These are phyloP conservation scores for Tolypocladium ovalisporum DNA, from an alignment of 2,329 filamentous ascomycete species.

Conservation along the genomic window DNA sequence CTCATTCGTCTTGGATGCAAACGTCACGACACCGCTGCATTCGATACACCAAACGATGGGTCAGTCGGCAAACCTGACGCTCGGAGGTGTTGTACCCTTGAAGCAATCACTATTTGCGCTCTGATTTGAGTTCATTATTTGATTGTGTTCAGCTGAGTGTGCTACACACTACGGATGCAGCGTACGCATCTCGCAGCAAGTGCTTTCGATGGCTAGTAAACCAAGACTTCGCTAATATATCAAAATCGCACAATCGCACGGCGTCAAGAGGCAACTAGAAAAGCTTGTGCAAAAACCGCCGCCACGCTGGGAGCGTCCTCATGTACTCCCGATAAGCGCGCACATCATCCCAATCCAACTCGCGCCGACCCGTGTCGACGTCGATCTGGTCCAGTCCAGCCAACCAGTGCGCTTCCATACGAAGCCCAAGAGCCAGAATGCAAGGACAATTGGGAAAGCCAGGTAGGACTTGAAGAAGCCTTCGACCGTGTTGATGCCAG, in stretches of 20 bases:
- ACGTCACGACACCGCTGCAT: no score
- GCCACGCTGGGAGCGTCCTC: conserved; percentile 6
- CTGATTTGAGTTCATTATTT: not conserved
- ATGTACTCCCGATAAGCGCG: conserved; percentile 6
- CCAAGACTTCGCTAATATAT: not conserved
- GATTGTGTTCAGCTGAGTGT: not conserved
- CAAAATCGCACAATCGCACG: not conserved
- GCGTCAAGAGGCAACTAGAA: not conserved
- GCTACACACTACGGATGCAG: not conserved
- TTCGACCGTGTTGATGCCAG: conserved; percentile 25
- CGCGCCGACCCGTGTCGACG: conserved; percentile 53
- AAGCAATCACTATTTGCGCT: no score
- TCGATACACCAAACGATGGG: no score
- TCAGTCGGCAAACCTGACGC: no score
- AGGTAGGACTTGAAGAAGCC: conserved; percentile 45
- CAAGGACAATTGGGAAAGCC: conserved; percentile 38
- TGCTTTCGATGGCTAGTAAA: not conserved
- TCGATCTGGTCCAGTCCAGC: conserved; percentile 50
- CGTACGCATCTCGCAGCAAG: not conserved
- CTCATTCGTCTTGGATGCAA: no score
- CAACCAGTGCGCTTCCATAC: conserved; percentile 55
- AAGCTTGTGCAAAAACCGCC: conserved; percentile 3
- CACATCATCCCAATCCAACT: conserved; percentile 26
- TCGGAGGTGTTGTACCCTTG: no score
- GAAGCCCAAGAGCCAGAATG: conserved; percentile 46